Evolutionary conservation across 352 stramenopile species (phyloP).

Genomic region (Plasmopara viticola): DNA sequence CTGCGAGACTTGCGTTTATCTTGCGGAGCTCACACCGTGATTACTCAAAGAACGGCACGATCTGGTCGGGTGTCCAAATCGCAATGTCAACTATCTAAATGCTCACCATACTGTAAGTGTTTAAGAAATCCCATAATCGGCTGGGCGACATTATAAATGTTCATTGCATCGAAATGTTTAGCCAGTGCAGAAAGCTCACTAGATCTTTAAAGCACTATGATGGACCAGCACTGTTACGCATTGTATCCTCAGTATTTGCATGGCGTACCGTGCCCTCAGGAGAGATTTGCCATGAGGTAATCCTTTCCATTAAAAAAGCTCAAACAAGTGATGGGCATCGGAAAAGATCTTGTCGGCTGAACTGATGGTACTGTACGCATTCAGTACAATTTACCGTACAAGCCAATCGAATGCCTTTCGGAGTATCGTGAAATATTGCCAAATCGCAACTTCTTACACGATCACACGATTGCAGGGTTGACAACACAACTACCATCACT

Average conservation of each 20-base stretch:
- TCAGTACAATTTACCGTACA: no score
- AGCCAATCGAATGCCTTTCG: neutral
- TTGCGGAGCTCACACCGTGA: neutral
- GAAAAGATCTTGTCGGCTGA: neutral
- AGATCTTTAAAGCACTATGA: no score
- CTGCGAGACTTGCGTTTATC: neutral
- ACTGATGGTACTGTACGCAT: neutral
- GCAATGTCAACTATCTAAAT: no score
- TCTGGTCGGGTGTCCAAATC: neutral
- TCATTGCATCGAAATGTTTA: no score
- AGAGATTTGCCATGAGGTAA: neutral
- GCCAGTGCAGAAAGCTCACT: no score
- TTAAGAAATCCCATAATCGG: no score
- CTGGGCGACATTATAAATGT: no score
- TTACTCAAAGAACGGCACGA: neutral
- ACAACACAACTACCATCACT: conserved; percentile 44
- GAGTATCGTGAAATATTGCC: neutral
- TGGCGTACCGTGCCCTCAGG: neutral
- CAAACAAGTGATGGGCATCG: neutral
- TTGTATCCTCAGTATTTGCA: neutral
- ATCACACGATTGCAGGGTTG: conserved; percentile 23
- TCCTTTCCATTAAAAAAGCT: neutral
- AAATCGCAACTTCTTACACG: conserved; percentile 17
- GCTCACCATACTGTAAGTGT: no score
- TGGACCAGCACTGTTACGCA: no score